Percentiles rank a stretch among this genome's conserved stretches.
These are phyloP conservation scores for Teunomyces gatunensis DNA, from an alignment of 805 yeast genomes.

Conservation along the genomic window DNA sequence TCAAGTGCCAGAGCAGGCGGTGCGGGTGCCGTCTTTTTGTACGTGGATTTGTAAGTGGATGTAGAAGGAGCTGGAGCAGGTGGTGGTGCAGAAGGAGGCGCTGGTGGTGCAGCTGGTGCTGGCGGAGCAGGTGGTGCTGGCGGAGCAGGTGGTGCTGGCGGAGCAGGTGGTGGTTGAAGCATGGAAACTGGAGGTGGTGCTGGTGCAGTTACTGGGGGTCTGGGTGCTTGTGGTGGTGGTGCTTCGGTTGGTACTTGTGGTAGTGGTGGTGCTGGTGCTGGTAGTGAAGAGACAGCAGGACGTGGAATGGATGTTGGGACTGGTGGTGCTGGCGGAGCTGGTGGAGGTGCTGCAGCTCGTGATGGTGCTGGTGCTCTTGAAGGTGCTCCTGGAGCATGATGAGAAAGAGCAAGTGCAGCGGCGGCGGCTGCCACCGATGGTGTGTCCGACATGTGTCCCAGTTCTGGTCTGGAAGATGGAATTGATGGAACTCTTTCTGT, in stretches of 20 bases:
- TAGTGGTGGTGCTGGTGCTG: constrained; percentile 13
- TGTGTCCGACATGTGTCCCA: constrained; percentile 3
- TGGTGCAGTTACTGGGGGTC: not conserved
- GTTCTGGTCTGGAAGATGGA: not conserved
- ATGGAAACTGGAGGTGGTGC: not conserved
- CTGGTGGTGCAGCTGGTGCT: constrained; percentile 6
- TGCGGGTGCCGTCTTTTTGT: constrained; percentile 31
- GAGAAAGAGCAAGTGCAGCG: constrained; percentile 10
- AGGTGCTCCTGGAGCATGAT: constrained; percentile 11
- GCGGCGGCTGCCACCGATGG: constrained; percentile 10
- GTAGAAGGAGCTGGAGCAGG: constrained; percentile 10
- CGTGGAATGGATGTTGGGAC: constrained; percentile 10
- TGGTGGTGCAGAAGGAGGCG: constrained; percentile 13
- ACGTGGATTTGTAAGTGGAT: constrained; percentile 6
- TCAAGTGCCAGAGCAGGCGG: constrained; percentile 34
- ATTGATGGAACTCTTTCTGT: constrained; percentile 1
- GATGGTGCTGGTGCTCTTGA: constrained; percentile 18
- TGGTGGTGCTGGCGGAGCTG: constrained; percentile 23
- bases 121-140: too few relatives aligned
- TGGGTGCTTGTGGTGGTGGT: constrained; percentile 7
- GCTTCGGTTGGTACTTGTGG: constrained; percentile 17
- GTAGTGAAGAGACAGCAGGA: constrained; percentile 14
- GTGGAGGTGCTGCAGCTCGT: constrained; percentile 18
- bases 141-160: constrained; percentile 17
- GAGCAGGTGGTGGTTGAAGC: constrained; percentile 8